Evolutionary conservation across 1,139 yeast genomes (phyloP), one percentile per base, ranked within the genome.

Genomic region (Torulaspora globosa): DNA sequence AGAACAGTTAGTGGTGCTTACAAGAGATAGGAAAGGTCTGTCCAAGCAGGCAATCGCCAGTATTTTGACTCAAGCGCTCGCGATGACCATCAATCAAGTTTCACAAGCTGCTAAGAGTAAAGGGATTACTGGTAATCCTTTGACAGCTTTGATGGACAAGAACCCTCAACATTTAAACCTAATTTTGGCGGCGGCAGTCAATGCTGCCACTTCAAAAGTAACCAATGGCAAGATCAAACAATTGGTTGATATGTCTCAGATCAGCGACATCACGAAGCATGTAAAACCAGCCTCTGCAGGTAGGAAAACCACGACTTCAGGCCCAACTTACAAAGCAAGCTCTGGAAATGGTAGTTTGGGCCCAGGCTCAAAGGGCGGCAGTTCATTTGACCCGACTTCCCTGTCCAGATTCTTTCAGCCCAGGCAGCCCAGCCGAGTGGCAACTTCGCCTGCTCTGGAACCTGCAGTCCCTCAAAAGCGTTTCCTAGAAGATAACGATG

Each of bases 81-180:
- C 96, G 3, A 85, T 90, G 69, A 90, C 96, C 0, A 88, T 89
- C 52, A 90, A 95, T 2, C 96, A 84, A 63, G 90, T 84, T 4
- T 83, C 85, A 50, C 86, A 84, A 53, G 90, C 90, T 16, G 96
- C 96, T 0, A 84, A 86, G 54, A 83, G 81, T 57, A 87, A 87
- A 28, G 94, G 95, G 14, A 82, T 85, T 50, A 82, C 82, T 1
- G 87, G 88, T 23, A 86, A 86, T 56, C 95, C 90, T 9, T 73
- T 84, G 54, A 80, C 85, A 24, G 83, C 86, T 44, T 74, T 86
- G 60, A 89, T 85, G 58, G 95, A 88, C 51, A 84, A 84, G 58
- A 90, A 92, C 47, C 96, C 96, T 1, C 86, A 83, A 50, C 95
- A 87, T 63, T 79, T 89, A 47, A 86, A 92, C 48, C 81, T 82